Conservation (phyloP, 108 stramenopile genomes). For the Nannochloropsis gaditana region DNA sequence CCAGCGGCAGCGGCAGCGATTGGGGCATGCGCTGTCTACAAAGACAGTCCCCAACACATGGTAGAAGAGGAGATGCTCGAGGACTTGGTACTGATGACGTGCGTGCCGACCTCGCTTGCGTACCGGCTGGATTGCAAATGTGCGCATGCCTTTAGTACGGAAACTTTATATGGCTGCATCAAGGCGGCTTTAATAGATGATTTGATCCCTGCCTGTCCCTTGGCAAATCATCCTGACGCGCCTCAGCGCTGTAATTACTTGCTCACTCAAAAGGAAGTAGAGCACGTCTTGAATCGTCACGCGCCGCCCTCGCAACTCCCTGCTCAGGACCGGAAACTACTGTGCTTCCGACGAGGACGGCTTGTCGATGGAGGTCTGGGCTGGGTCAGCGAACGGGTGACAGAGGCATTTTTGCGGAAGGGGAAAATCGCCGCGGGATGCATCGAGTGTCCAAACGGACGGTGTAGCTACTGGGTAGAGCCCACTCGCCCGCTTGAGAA, state of each 20-base stretch:
- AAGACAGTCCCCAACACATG: not conserved
- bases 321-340: not conserved
- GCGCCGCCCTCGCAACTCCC: not conserved
- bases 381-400: not conserved
- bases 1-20: not conserved
- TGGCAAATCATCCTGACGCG: not conserved
- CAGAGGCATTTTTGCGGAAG: slow-evolving; percentile 5
- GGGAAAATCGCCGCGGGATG: slow-evolving; percentile 4
- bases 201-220: slow-evolving; percentile 8
- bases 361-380: not conserved
- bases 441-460: not conserved
- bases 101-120: not conserved
- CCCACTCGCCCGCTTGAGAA: not conserved
- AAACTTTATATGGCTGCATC: not conserved
- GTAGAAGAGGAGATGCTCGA: not conserved
- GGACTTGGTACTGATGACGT: not conserved
- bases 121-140: not conserved
- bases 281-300: not conserved
- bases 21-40: not conserved
- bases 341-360: not conserved
- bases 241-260: not conserved
- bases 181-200: slow-evolving; percentile 4
- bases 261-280: not conserved
- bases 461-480: not conserved
- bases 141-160: slow-evolving; percentile 6